Conservation (phyloP, 345 rosid species). For the Hibiscus tridactylites region DNA sequence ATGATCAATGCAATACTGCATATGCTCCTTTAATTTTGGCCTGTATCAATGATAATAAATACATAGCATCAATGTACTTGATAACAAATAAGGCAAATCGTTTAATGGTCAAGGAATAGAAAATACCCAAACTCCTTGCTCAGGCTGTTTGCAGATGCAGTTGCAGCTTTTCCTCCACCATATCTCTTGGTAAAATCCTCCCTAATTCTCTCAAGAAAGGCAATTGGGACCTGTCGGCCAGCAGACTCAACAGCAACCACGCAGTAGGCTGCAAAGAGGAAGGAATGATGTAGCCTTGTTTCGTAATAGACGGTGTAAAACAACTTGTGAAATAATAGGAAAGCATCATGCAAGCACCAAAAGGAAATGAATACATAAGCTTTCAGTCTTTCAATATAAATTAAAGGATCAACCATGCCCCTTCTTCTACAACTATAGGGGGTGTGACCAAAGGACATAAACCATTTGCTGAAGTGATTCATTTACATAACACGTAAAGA, state of each 20-base stretch:
- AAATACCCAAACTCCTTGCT: neutral
- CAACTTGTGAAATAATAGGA: neutral
- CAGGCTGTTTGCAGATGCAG: neutral
- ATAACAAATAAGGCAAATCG: neutral
- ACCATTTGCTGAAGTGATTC: too few relatives aligned
- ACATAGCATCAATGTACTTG: neutral
- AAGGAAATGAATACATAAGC: neutral
- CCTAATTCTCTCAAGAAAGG: neutral
- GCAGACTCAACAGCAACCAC: neutral
- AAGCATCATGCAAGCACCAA: neutral
- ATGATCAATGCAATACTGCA: slow-evolving; percentile 63
- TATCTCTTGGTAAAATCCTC: neutral
- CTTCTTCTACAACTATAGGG: too few relatives aligned
- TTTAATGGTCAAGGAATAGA: neutral
- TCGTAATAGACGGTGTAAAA: neutral
- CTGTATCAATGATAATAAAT: slow-evolving; percentile 17
- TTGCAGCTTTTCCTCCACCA: neutral
- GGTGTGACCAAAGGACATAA: slow-evolving; percentile 9
- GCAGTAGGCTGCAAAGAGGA: neutral
- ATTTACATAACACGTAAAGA: too few relatives aligned
- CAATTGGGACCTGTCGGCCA: neutral
- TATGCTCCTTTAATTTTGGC: slow-evolving; percentile 52
- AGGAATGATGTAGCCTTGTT: neutral
- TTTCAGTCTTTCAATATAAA: neutral
- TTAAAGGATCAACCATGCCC: neutral